phyloP scores from a whole-genome alignment of 768 basidiomycete species.

The Termitomyces bulborhizus region DNA sequence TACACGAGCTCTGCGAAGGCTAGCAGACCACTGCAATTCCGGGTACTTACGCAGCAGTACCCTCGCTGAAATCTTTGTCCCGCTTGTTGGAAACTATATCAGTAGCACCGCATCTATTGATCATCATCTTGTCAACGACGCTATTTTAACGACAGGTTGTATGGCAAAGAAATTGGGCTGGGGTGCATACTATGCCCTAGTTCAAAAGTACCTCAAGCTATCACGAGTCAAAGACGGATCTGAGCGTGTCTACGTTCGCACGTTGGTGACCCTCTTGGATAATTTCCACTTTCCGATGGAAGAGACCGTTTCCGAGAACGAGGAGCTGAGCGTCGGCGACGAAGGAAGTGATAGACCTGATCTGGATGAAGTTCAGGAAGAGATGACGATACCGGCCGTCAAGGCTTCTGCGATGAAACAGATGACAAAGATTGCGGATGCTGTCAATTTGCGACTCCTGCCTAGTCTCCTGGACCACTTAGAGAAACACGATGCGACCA shows the following conservation, averaged over 20 bases:
- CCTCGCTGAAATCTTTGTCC: slow-evolving; percentile 78
- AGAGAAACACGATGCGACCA: slow-evolving; percentile 71
- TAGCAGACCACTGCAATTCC: slow-evolving; percentile 70
- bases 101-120: slow-evolving; percentile 54
- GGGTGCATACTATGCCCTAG: slow-evolving; percentile 75
- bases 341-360: slow-evolving; percentile 21
- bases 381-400: not conserved
- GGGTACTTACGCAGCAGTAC: slow-evolving; percentile 62
- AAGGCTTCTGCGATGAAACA: slow-evolving; percentile 6
- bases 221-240: slow-evolving; percentile 60
- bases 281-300: slow-evolving; percentile 91
- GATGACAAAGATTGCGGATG: slow-evolving; percentile 55
- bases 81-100: slow-evolving; percentile 80
- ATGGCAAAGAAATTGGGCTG: slow-evolving; percentile 76
- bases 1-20: slow-evolving; percentile 76
- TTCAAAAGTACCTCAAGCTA: slow-evolving; percentile 76
- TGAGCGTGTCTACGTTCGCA: slow-evolving; percentile 79
- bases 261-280: slow-evolving; percentile 79
- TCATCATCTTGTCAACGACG: slow-evolving; percentile 87
- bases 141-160: slow-evolving; percentile 71
- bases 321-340: slow-evolving; percentile 25
- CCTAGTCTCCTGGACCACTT: slow-evolving; percentile 76
- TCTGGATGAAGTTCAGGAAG: slow-evolving; percentile 3
- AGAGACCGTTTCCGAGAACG: slow-evolving; percentile 33
- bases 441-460: slow-evolving; percentile 69